Evolutionary conservation across 495 filamentous ascomycete species (phyloP).

Genomic region (Penicillium fimorum): DNA sequence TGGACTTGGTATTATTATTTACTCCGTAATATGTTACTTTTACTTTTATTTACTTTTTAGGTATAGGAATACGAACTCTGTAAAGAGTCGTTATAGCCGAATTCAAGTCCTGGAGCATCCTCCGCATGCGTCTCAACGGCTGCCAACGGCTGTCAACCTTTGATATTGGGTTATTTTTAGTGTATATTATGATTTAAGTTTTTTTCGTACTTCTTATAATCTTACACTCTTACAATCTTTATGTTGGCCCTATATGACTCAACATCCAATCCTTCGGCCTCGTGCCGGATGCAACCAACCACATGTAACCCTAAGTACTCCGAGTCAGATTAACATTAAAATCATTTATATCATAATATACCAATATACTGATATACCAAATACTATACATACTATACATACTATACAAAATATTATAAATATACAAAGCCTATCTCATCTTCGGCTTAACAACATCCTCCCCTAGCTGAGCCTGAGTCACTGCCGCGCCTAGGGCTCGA

Average conservation of each 20-base stretch:
- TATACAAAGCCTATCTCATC: not conserved
- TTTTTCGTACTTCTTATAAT: not conserved
- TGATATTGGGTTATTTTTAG: not conserved
- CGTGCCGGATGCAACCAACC: slow-evolving; percentile 6
- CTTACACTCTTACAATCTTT: too few relatives aligned
- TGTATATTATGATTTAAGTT: not conserved
- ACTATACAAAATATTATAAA: not conserved
- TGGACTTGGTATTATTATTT: too few relatives aligned
- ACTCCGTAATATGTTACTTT: too few relatives aligned
- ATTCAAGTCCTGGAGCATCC: too few relatives aligned
- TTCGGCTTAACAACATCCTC: not conserved
- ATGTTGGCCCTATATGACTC: not conserved
- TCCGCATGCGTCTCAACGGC: slow-evolving; percentile 18
- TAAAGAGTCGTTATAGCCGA: too few relatives aligned
- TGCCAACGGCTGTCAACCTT: not conserved
- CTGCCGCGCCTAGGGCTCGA: slow-evolving; percentile 35
- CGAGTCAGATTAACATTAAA: not conserved
- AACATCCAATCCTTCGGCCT: slow-evolving; percentile 16
- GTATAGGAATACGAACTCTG: too few relatives aligned
- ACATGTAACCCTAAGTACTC: not conserved
- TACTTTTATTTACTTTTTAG: too few relatives aligned
- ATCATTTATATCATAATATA: not conserved
- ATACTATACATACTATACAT: not conserved
- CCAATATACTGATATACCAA: not conserved
- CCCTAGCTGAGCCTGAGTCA: slow-evolving; percentile 31